Base-by-base conservation (phyloP, 1,284 basidiomycete species). In the Ganoderma boninense region DNA sequence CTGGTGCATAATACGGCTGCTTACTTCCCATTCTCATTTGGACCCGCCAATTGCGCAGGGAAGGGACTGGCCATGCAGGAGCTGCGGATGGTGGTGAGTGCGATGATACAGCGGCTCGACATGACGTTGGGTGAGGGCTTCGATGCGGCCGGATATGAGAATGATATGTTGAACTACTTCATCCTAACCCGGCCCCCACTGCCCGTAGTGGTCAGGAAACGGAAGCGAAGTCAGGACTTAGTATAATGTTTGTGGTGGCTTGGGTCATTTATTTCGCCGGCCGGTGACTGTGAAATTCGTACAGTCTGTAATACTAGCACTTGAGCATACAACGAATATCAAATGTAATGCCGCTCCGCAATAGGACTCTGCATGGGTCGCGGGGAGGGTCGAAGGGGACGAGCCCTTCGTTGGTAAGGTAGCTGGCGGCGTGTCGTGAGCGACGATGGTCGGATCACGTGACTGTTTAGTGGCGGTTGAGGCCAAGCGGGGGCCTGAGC, bases 1-100 rank as follows among this genome's bases (percentile, higher is more conserved):
- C 68, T 78, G n/a, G 67, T 76, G 23, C 76, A 77, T 66, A 76
- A 79, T 67, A 6, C 69, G 8, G 71, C 72, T 29, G 80, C 79
- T 6, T 81, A 76, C 71, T 72, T 79, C 52, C 80, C 80, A 4
- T 81, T 80, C 74, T 80, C 78, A 1, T 76, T 71, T 60, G 81
- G 80, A 2, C 76, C 79, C 6, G 71, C 74, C 29, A 80, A 76
- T 67, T 82, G 82, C 70, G 78, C 79, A 1, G 81, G 80, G 4
- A 80, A 80, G 70, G 73, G 74, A 46, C 75, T 82, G 18, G 81
- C 81, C 26, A 61, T 78, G 72, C 75, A 71, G 68, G 73, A 74
- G 62, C 69, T 74, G 71, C 73, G 77, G 16, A 76, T 77, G 70
- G 76, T 81, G n/a, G 62, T 79, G 26, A 73, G 73, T 52, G 62